phyloP scores from a whole-genome alignment of 2,329 filamentous ascomycete genomes.

The Xylariaceae sp. region DNA sequence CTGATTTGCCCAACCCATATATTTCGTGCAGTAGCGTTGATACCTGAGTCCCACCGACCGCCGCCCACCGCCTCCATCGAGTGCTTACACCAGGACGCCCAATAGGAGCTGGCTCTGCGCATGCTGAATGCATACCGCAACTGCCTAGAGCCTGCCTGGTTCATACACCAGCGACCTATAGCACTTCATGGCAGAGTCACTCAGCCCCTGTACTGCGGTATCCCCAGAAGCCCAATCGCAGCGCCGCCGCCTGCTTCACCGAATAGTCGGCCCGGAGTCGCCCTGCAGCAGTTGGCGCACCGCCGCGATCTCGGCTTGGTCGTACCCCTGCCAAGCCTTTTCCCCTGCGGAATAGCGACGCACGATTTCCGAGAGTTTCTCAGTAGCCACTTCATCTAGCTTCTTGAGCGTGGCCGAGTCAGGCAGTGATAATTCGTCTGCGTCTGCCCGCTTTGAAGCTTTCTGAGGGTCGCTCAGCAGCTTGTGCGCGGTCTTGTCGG shows the following conservation, averaged over 20 bases:
- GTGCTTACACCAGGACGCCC: too few relatives aligned
- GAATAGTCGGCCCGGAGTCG: constrained; percentile 36
- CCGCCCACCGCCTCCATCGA: too few relatives aligned
- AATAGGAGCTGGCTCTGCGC: too few relatives aligned
- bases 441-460: constrained; percentile 37
- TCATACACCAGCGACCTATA: too few relatives aligned
- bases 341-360: constrained; percentile 53
- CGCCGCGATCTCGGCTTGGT: constrained; percentile 62
- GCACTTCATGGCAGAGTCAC: too few relatives aligned
- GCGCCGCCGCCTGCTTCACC: constrained; percentile 29
- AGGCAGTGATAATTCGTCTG: constrained; percentile 47
- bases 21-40: too few relatives aligned
- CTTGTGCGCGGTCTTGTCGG: constrained; percentile 40
- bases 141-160: too few relatives aligned
- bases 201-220: too few relatives aligned
- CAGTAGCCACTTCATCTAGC: constrained; percentile 64
- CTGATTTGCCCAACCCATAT: constrained; percentile 13
- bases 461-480: constrained; percentile 38
- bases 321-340: constrained; percentile 65
- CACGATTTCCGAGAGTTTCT: constrained; percentile 70
- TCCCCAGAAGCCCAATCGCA: too few relatives aligned
- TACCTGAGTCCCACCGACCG: too few relatives aligned
- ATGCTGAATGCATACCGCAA: too few relatives aligned
- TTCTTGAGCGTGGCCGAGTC: constrained; percentile 52
- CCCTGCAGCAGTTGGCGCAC: constrained; percentile 59